Evolutionary conservation across 2,329 filamentous ascomycete genomes (phyloP).

Genomic region (Sporothrix sp.): DNA sequence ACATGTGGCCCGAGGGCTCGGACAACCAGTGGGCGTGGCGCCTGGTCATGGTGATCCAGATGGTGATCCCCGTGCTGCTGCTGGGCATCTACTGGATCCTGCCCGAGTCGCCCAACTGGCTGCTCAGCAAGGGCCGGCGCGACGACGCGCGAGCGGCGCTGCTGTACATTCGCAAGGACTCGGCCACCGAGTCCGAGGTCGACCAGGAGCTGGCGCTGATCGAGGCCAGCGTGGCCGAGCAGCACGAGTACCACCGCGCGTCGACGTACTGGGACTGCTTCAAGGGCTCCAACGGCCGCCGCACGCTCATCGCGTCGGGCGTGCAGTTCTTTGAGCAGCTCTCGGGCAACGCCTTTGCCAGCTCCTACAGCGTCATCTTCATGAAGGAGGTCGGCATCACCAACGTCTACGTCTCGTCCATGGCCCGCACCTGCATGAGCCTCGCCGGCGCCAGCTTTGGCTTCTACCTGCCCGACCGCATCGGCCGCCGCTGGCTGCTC

Average conservation of each 20-base stretch:
- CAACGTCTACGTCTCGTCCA: background rate
- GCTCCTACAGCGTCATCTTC: background rate
- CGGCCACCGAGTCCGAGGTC: background rate
- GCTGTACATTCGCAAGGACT: constrained; percentile 3
- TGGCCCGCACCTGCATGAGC: background rate
- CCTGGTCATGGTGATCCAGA: constrained; percentile 2
- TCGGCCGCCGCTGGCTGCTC: background rate
- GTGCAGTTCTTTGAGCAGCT: background rate
- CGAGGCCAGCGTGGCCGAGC: background rate
- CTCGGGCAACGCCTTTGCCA: background rate
- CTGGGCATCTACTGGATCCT: background rate
- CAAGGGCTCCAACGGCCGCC: background rate
- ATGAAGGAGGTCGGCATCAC: background rate
- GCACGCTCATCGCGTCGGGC: background rate
- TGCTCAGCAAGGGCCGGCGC: background rate
- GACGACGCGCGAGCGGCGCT: background rate
- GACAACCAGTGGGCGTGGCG: background rate
- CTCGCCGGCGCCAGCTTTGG: background rate
- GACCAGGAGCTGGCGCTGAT: background rate
- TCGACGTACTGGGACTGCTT: background rate
- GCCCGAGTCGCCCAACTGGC: constrained; percentile 6
- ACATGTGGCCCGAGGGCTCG: constrained; percentile 1
- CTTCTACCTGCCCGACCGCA: background rate
- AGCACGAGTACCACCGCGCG: background rate
- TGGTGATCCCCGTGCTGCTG: background rate